These are phyloP conservation scores for Xylariaceae sp. DNA, from an alignment of 2,329 filamentous ascomycete species.

Conservation along the genomic window DNA sequence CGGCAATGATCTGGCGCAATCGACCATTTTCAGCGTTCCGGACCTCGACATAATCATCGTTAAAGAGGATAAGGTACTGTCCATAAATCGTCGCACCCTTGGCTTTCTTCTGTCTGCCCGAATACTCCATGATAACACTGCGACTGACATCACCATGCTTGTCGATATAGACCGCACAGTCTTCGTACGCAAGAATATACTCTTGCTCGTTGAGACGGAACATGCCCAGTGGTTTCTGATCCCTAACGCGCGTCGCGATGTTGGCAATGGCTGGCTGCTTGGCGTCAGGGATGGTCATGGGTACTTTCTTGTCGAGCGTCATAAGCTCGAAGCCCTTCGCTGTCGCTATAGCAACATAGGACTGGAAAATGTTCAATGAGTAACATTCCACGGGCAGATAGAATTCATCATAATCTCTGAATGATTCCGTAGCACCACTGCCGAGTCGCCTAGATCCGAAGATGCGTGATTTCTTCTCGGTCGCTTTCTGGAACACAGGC, in stretches of 20 bases:
- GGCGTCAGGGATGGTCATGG: conserved; percentile 87
- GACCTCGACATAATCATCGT: conserved; percentile 94
- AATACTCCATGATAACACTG: conserved; percentile 96
- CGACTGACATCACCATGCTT: conserved; percentile 95
- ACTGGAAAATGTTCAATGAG: conserved; percentile 93
- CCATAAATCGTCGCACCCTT: conserved; percentile 83
- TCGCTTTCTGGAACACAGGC: conserved; percentile 88
- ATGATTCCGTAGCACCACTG: conserved; percentile 79
- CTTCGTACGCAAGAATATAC: conserved; percentile 89
- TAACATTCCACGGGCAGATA: conserved; percentile 95
- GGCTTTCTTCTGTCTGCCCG: conserved; percentile 76
- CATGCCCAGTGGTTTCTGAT: conserved; percentile 88
- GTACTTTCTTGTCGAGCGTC: conserved; percentile 93
- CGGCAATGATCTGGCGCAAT: conserved; percentile 87
- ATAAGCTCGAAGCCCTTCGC: conserved; percentile 91
- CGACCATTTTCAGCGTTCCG: conserved; percentile 94
- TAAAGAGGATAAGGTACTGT: conserved; percentile 87
- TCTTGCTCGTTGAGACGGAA: conserved; percentile 89
- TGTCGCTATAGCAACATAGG: conserved; percentile 85
- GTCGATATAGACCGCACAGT: conserved; percentile 96
- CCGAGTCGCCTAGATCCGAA: conserved; percentile 54
- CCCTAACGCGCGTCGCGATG: conserved; percentile 76
- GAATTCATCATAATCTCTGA: conserved; percentile 98
- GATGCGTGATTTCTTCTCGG: conserved; percentile 70
- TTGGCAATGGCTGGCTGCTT: conserved; percentile 72